Conservation (phyloP, 176 grass and related monocot genomes). For the Alopecurus myosuroides region DNA sequence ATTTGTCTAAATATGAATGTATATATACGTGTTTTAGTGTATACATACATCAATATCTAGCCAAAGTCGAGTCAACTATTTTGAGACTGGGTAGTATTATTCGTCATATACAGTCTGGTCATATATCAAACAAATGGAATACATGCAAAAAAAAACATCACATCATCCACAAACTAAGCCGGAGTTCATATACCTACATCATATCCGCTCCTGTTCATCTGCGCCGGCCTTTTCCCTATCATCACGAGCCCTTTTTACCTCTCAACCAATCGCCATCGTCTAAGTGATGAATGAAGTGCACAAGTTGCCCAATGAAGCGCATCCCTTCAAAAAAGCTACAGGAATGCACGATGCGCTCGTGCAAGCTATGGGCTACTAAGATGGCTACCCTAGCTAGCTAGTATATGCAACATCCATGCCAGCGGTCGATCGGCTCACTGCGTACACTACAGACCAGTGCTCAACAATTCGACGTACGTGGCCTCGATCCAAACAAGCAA, state of each 20-base stretch:
- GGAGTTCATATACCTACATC: not conserved
- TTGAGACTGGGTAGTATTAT: too few relatives aligned
- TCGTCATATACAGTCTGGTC: too few relatives aligned
- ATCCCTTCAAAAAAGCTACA: not conserved
- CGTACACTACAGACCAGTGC: not conserved
- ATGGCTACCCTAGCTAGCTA: not conserved
- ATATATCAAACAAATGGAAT: not conserved
- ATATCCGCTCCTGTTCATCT: not conserved
- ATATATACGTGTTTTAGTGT: too few relatives aligned
- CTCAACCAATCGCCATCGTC: not conserved
- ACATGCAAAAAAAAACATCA: not conserved
- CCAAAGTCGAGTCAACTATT: too few relatives aligned
- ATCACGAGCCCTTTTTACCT: not conserved
- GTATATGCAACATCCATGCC: not conserved
- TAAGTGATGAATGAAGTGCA: constrained; percentile 20
- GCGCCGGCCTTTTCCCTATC: not conserved
- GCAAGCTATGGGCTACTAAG: not conserved
- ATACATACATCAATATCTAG: too few relatives aligned
- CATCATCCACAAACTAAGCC: not conserved
- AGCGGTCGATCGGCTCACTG: not conserved
- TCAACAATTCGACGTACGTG: not conserved
- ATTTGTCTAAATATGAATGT: too few relatives aligned
- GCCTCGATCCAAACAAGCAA: not conserved
- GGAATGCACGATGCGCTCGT: constrained; percentile 34
- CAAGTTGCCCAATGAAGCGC: not conserved